Conservation (phyloP, 495 filamentous ascomycete species). For the Hypoxylon intermedium region DNA sequence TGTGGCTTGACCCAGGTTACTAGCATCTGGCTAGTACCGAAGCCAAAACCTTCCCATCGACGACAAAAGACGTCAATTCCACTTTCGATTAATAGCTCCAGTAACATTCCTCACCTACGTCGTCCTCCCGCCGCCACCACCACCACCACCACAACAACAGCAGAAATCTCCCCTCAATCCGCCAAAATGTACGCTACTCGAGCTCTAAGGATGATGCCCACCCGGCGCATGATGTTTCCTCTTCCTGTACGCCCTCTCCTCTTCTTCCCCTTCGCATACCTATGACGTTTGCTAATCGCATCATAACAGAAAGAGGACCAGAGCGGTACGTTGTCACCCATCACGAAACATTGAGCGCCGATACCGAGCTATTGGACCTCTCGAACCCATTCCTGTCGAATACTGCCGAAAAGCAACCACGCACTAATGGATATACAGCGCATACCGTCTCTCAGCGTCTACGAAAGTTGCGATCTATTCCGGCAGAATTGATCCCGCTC, state of each 20-base stretch:
- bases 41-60: constrained; percentile 28
- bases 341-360: constrained; percentile 40
- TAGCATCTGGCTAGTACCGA: too few species aligned
- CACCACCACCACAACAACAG: too few species aligned
- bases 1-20: too few species aligned
- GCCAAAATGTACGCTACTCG: constrained; percentile 72
- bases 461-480: constrained; percentile 82
- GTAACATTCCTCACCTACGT: constrained; percentile 18
- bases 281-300: constrained; percentile 41
- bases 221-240: constrained; percentile 72
- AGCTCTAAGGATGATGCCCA: constrained; percentile 62
- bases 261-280: constrained; percentile 5
- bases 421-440: constrained; percentile 61
- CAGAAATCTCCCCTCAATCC: constrained; percentile 35
- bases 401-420: not conserved
- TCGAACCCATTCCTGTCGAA: constrained; percentile 8
- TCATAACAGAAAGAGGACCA: constrained; percentile 78
- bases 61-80: constrained; percentile 6
- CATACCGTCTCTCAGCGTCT: constrained; percentile 98
- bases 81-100: constrained; percentile 5
- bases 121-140: too few species aligned
- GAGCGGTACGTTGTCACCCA: constrained; percentile 68
- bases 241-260: constrained; percentile 72
- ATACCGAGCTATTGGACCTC: not conserved
- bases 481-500: constrained; percentile 92